Conservation (phyloP, 2,329 filamentous ascomycete genomes). For the Verticillium klebahnii region DNA sequence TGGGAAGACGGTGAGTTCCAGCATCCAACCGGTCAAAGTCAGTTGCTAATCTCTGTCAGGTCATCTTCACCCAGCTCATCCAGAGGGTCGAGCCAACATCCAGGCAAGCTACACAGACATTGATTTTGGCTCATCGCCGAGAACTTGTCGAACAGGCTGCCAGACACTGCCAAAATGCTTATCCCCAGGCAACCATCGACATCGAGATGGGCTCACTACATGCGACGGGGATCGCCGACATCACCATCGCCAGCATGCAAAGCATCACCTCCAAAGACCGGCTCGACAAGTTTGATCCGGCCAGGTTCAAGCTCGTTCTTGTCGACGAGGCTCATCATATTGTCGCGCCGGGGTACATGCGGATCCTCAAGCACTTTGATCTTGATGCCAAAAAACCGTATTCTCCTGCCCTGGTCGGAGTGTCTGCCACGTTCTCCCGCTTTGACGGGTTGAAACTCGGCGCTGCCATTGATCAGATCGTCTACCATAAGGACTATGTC, state of each 20-base stretch:
- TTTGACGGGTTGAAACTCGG: conserved; percentile 82
- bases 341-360: conserved; percentile 75
- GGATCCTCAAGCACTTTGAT: conserved; percentile 72
- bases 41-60: conserved; percentile 38
- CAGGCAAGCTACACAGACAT: conserved; percentile 63
- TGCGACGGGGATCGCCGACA: conserved; percentile 78
- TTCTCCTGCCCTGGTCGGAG: conserved; percentile 72
- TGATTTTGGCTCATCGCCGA: conserved; percentile 87
- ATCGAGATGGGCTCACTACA: conserved; percentile 83
- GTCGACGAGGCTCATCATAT: conserved; percentile 98
- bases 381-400: conserved; percentile 45
- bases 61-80: conserved; percentile 96
- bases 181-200: conserved; percentile 76
- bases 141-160: conserved; percentile 95
- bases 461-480: conserved; percentile 86
- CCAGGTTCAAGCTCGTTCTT: conserved; percentile 78
- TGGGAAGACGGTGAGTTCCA: conserved; percentile 69
- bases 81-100: conserved; percentile 60
- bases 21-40: not conserved
- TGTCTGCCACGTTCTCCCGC: conserved; percentile 75
- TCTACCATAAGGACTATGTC: conserved; percentile 77
- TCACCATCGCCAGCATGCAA: conserved; percentile 86
- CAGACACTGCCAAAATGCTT: conserved; percentile 73
- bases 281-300: conserved; percentile 77
- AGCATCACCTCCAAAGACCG: conserved; percentile 75